A percentile compares a stretch with the other conserved stretches of the same genome.
These are phyloP conservation scores for Harringtonia aguacate DNA, from an alignment of 2,329 filamentous ascomycete species.

Conservation along the genomic window DNA sequence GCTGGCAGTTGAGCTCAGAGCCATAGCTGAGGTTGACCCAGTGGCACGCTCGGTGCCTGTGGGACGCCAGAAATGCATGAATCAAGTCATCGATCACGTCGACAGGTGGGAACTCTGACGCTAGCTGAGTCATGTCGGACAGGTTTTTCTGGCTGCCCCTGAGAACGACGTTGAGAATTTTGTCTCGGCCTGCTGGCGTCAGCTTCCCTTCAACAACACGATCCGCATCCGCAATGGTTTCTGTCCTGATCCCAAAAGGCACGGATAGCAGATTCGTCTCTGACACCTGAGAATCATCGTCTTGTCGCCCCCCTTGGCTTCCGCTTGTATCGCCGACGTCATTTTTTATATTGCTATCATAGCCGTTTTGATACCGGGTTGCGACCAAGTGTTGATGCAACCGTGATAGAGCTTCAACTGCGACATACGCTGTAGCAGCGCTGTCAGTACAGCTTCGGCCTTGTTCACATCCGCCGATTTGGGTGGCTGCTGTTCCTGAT, in stretches of 20 bases:
- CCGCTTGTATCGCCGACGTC: no score
- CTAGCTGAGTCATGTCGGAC: conserved; percentile 38
- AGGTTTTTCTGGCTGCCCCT: conserved; percentile 38
- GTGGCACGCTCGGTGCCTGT: conserved; percentile 42
- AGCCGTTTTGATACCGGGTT: no score
- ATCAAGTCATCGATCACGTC: conserved; percentile 49
- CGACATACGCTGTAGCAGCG: no score
- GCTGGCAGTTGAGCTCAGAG: conserved; percentile 43
- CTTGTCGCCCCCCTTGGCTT: no score
- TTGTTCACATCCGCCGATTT: no score
- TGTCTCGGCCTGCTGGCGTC: conserved; percentile 41
- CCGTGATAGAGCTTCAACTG: no score
- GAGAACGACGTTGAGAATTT: conserved; percentile 52
- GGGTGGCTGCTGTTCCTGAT: no score
- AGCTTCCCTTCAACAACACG: conserved; percentile 33
- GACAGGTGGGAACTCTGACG: conserved; percentile 52
- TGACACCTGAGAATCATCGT: no score
- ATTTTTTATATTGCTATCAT: no score
- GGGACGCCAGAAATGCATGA: conserved; percentile 47
- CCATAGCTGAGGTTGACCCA: conserved; percentile 50
- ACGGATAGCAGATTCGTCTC: no score
- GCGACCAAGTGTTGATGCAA: no score
- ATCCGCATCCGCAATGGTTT: conserved; percentile 12
- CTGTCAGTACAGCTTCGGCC: no score
- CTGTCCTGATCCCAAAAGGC: not conserved